Base-by-base conservation (phyloP, 352 stramenopile species). In the Peronosclerospora sorghi region DNA sequence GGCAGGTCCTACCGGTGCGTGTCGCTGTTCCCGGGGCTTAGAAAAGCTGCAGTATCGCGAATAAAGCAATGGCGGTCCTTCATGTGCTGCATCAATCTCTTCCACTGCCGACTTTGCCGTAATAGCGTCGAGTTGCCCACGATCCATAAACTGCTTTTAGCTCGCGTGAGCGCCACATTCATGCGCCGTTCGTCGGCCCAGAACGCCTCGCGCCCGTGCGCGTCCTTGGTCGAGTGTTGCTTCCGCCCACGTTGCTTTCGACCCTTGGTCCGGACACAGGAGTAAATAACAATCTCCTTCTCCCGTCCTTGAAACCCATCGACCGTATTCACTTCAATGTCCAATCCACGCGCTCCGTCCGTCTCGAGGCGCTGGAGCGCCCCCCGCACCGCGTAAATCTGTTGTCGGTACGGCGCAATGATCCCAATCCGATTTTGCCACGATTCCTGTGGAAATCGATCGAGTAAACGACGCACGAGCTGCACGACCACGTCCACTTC, bases 351-450 rank as follows among this genome's bases (percentile, higher is more conserved):
- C 32, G 70, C 54, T 32, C 62, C 42, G 29, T 85, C 72, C 15
- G 55, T 32, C 47, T 84, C 69, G 9, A 79, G 56, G 5, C 71
- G 66, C 35, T 55, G 49, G 14, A 98, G 59, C 15, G 92, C 58
- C 14, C 63, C 69, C 13, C 86, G 68, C 13, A 99, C 60, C 28
- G 97, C 68, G 45, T 96, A 80, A 40, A 93, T 82, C 56, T 99
- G 96, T 26, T 96, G 95, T 59, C 98, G 98, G 74, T 98, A 99
- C 10, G 96, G 96, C 17, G 96, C 96, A 47, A 99, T 98, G 24
- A 99, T 77, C 35, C 89, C 95, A 27, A 99, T 95, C 45, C 98
- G 83, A 42, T 90, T 76, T 32, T 75, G 68, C 72, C 75, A 85
- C 19, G 85, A 68, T n/a, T 71, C 40, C 8, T 58, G 39, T 2